phyloP scores from a whole-genome alignment of 1,284 basidiomycete genomes.

The Tilletia indica region DNA sequence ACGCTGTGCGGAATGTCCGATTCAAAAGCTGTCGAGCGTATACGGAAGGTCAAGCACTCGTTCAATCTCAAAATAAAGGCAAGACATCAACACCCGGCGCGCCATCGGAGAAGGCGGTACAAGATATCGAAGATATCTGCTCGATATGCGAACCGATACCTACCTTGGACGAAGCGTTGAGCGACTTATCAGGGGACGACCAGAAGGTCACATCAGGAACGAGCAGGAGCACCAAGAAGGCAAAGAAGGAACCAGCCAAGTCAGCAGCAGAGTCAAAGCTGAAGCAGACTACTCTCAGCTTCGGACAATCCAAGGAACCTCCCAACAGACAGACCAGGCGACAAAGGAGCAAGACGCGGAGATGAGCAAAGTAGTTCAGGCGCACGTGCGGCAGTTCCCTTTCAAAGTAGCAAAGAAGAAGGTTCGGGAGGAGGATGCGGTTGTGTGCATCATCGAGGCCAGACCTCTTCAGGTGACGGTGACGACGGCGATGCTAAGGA shows the following conservation, averaged over 20 bases:
- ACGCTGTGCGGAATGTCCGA: constrained; percentile 40
- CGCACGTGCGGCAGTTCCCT: constrained; percentile 71
- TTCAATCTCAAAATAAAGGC: neutral
- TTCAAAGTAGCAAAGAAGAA: constrained; percentile 83
- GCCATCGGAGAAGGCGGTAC: neutral
- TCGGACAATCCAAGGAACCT: neutral
- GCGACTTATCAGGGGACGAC: neutral
- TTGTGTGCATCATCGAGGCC: constrained; percentile 84
- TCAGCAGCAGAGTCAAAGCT: neutral
- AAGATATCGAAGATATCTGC: constrained; percentile 36
- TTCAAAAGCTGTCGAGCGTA: constrained; percentile 34
- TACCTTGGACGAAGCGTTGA: neutral
- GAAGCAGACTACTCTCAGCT: constrained; percentile 12
- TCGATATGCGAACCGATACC: constrained; percentile 41
- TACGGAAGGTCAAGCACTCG: constrained; percentile 23
- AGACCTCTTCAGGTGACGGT: constrained; percentile 47
- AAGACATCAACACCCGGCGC: neutral
- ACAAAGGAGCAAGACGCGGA: neutral
- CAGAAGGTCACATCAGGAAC: neutral
- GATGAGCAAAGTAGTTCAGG: constrained; percentile 26
- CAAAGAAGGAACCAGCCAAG: neutral
- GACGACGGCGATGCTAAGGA: constrained; percentile 55
- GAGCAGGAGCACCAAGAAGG: constrained; percentile 20
- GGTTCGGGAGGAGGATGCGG: constrained; percentile 77
- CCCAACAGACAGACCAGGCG: neutral